phyloP scores from a whole-genome alignment of 805 yeast genomes.

The Nakazawaea siamensis region DNA sequence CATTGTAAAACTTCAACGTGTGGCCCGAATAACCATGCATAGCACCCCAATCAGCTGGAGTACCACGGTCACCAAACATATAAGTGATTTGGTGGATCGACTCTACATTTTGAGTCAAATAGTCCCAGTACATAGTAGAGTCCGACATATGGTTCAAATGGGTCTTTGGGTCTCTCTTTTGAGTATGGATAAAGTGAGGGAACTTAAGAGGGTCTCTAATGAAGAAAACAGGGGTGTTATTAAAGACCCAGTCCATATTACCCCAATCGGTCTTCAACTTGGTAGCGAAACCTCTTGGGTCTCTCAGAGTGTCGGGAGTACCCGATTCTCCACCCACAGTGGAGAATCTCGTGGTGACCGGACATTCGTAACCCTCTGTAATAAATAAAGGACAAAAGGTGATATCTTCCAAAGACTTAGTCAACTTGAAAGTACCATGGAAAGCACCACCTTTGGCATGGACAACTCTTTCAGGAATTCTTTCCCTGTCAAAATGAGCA shows the following conservation, averaged over 20 bases:
- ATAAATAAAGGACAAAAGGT: slow-evolving; percentile 35
- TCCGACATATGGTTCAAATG: slow-evolving; percentile 38
- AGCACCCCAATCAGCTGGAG: slow-evolving; percentile 43
- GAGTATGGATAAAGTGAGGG: slow-evolving; percentile 60
- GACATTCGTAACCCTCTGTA: slow-evolving; percentile 31
- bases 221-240: slow-evolving; percentile 64
- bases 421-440: slow-evolving; percentile 48
- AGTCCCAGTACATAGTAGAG: slow-evolving; percentile 51
- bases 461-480: slow-evolving; percentile 61
- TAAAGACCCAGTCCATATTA: slow-evolving; percentile 63
- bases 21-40: slow-evolving; percentile 64
- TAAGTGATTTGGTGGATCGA: slow-evolving; percentile 48
- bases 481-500: slow-evolving; percentile 56
- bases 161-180: slow-evolving; percentile 62
- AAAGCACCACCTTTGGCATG: slow-evolving; percentile 66
- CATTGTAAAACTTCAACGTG: slow-evolving; percentile 49
- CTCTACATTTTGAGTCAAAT: slow-evolving; percentile 45
- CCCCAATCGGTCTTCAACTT: slow-evolving; percentile 65
- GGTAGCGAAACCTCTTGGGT: slow-evolving; percentile 62
- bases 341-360: slow-evolving; percentile 42
- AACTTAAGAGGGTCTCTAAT: slow-evolving; percentile 58
- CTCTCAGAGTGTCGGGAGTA: slow-evolving; percentile 58
- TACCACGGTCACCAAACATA: slow-evolving; percentile 54
- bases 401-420: slow-evolving; percentile 48
- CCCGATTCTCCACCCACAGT: slow-evolving; percentile 69